Base-by-base conservation (phyloP, 257 asterid genomes). In the Solanum virginianum region DNA sequence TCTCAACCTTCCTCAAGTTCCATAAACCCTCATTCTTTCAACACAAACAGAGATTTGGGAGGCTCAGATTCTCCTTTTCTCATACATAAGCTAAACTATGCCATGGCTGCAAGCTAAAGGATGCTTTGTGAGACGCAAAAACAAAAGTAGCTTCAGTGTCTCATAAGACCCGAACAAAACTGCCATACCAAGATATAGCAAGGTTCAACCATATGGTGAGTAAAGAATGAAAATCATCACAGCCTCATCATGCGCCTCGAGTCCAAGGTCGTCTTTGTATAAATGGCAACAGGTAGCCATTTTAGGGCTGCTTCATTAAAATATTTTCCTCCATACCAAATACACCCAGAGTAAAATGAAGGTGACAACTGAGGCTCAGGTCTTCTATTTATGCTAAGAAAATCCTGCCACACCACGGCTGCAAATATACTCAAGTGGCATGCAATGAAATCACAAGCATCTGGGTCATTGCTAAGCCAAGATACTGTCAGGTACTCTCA, bases 11-110 rank as follows among this genome's bases (percentile, higher is more conserved):
- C 62, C 45, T 14, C 62, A 4, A 22, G 22, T 75, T 15, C 82
- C 62, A 75, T 24, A 49, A 49, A 24, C 82, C 86, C 88, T 87
- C 86, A 17, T 74, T 86, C 84, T 53, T 36, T n/a, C 12, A 74
- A 74, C 81, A 74, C 11, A 22, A 22, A 74, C 16, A 72, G 36
- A 74, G 36, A 74, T 47, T 47, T 49, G 22, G 82, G 24, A 51
- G 54, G 70, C 53, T 81, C 56, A 20, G 81, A 74, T 74, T 47
- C 9, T 5, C 53, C 17, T 70, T 70, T 70, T 39, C 51, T 70
- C 79, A 70, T 17, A 69, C 51, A 36, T 36, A 69, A 9, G 79
- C 26, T 10, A 39, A 69, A 69, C 79, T 26, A 26, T 4, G 2
- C 53, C 43, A 36, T 68, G 53, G 26, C 53, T 39, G 79, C 53